A percentile compares a stretch with the other conserved stretches of the same genome.
phyloP scores from a whole-genome alignment of 768 basidiomycete genomes.

The Boletus sp. region DNA sequence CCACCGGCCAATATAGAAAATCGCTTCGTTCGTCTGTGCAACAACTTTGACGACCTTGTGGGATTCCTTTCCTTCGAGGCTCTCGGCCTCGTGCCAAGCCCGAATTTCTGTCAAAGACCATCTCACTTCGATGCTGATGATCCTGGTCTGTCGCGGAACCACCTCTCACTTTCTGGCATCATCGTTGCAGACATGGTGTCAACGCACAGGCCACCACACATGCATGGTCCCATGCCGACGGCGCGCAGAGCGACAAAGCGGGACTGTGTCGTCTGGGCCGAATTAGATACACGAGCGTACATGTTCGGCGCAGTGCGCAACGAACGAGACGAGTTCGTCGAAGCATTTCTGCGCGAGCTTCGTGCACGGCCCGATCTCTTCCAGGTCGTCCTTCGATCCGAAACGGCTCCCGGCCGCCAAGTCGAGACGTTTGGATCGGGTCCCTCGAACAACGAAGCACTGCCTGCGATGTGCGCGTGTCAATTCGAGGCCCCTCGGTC shows the following conservation, averaged over 20 bases:
- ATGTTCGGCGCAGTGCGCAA: slow-evolving; percentile 34
- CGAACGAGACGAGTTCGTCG: slow-evolving; percentile 26
- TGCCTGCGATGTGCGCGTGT: slow-evolving; percentile 12
- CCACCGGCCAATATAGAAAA: slow-evolving; percentile 27
- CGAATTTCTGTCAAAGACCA: slow-evolving; percentile 16
- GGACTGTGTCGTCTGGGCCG: slow-evolving; percentile 24
- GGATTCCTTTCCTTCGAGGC: slow-evolving; percentile 29
- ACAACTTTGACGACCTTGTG: slow-evolving; percentile 30
- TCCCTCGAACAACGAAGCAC: slow-evolving; percentile 1
- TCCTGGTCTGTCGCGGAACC: slow-evolving; percentile 10
- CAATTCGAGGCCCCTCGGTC: slow-evolving; percentile 25
- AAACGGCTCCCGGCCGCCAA: slow-evolving; percentile 23
- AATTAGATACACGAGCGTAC: slow-evolving; percentile 22
- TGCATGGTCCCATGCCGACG: slow-evolving; percentile 6
- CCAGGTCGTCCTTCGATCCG: slow-evolving; percentile 29
- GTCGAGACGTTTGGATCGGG: slow-evolving; percentile 29
- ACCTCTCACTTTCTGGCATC: slow-evolving; percentile 23
- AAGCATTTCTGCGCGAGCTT: slow-evolving; percentile 29
- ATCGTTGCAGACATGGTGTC: slow-evolving; percentile 21
- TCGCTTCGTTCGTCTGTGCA: slow-evolving; percentile 32
- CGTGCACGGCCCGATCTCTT: slow-evolving; percentile 33
- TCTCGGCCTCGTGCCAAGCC: slow-evolving; percentile 17
- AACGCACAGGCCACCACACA: not conserved
- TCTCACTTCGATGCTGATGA: not conserved
- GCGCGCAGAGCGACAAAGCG: slow-evolving; percentile 6